A percentile compares a stretch with the other conserved stretches of the same genome.
Evolutionary conservation across 1,284 basidiomycete genomes (phyloP).

Genomic region (Moniliophthora roreri): DNA sequence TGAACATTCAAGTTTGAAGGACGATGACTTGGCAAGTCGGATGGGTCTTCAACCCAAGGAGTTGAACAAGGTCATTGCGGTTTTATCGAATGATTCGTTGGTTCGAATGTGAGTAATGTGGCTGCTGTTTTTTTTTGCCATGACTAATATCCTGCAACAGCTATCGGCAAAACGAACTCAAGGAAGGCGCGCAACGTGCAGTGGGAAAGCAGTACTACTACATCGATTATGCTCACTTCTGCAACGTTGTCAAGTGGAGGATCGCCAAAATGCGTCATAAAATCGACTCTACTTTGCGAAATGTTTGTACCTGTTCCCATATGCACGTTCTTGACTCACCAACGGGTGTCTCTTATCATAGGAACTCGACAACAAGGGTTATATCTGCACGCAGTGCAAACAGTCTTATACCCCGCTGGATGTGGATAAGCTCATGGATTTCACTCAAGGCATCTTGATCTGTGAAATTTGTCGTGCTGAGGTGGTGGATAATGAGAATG

Average conservation of each 20-base stretch:
- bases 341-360: slow-evolving; percentile 29
- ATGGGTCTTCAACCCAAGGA: slow-evolving; percentile 93
- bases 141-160: slow-evolving; percentile 36
- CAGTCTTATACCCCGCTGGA: slow-evolving; percentile 87
- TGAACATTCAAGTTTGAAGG: slow-evolving; percentile 67
- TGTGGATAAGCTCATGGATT: slow-evolving; percentile 80
- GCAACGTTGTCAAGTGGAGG: slow-evolving; percentile 97
- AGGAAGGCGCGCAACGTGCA: slow-evolving; percentile 79
- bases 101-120: slow-evolving; percentile 71
- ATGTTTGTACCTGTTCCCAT: slow-evolving; percentile 50
- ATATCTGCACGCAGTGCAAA: slow-evolving; percentile 89
- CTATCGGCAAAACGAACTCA: slow-evolving; percentile 83
- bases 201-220: slow-evolving; percentile 91
- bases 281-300: slow-evolving; percentile 86
- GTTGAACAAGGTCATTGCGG: slow-evolving; percentile 88
- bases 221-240: slow-evolving; percentile 93
- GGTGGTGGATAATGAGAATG: slow-evolving; percentile 90
- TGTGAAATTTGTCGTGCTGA: slow-evolving; percentile 83
- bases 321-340: slow-evolving; percentile 8
- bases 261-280: slow-evolving; percentile 91
- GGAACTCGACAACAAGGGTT: slow-evolving; percentile 96
- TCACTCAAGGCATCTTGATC: slow-evolving; percentile 56
- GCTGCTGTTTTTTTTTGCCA: background rate
- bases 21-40: slow-evolving; percentile 87
- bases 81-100: slow-evolving; percentile 82